Conservation (phyloP, 2,329 filamentous ascomycete genomes). For the Raffaelea deltoideospora region DNA sequence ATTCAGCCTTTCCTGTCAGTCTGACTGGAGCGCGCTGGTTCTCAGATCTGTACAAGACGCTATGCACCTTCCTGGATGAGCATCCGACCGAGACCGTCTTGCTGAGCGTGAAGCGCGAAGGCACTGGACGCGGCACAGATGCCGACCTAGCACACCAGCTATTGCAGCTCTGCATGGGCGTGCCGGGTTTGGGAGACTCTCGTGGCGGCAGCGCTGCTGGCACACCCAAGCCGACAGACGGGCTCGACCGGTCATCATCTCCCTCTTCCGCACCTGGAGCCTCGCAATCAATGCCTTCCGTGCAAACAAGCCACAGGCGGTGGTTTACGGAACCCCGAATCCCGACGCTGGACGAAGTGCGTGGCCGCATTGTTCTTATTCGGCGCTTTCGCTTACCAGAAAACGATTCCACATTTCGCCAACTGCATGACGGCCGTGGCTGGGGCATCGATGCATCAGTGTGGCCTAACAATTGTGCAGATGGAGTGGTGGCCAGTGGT, state of each 20-base stretch:
- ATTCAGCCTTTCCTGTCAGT: constrained; percentile 78
- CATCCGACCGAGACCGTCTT: constrained; percentile 74
- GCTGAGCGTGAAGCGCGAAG: constrained; percentile 83
- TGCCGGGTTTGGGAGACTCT: too few species aligned
- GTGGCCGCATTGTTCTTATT: constrained; percentile 72
- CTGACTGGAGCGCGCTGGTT: constrained; percentile 74
- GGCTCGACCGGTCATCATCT: constrained; percentile 14
- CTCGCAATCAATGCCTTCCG: neutral
- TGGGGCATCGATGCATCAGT: constrained; percentile 45
- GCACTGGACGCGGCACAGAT: constrained; percentile 65
- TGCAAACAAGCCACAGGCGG: constrained; percentile 15
- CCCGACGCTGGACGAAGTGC: constrained; percentile 61
- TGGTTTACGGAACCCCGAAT: constrained; percentile 73
- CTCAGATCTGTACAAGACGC: constrained; percentile 51
- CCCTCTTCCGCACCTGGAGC: neutral
- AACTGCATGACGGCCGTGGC: constrained; percentile 33
- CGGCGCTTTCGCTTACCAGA: constrained; percentile 53
- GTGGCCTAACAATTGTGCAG: constrained; percentile 83
- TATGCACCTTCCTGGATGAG: constrained; percentile 59
- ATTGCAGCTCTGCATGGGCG: constrained; percentile 56
- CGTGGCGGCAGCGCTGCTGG: too few species aligned
- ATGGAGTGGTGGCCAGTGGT: constrained; percentile 54
- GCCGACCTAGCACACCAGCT: constrained; percentile 63
- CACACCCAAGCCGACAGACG: too few species aligned
- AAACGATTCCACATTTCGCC: constrained; percentile 18